A percentile compares a stretch with the other conserved stretches of the same genome.
phyloP scores from a whole-genome alignment of 352 stramenopile species.

The Globisporangium nagaii region DNA sequence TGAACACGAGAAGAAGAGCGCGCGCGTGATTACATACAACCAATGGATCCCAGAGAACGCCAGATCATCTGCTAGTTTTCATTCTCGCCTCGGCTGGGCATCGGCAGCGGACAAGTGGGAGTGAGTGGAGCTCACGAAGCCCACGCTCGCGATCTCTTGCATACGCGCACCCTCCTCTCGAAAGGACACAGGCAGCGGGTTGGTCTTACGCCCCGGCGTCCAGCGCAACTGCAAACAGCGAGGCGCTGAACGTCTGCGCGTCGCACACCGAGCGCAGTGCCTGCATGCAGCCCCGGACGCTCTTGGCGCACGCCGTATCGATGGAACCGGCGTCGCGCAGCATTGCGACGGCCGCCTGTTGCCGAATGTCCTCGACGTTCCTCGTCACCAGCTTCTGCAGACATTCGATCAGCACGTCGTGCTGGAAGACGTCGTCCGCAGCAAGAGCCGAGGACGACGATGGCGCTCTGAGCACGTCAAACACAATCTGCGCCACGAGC shows the following conservation, averaged over 20 bases:
- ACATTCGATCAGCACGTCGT: constrained; percentile 25
- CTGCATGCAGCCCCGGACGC: constrained; percentile 28
- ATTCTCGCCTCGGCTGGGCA: too few relatives aligned
- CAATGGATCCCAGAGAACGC: too few relatives aligned
- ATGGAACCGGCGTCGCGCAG: constrained; percentile 35
- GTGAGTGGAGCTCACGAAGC: too few relatives aligned
- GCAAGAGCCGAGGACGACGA: not conserved
- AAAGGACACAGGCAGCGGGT: too few relatives aligned
- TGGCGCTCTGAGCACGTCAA: constrained; percentile 16
- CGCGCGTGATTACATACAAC: too few relatives aligned
- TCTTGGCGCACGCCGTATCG: constrained; percentile 15
- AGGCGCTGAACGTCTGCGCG: constrained; percentile 29
- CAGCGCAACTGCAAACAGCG: constrained; percentile 54
- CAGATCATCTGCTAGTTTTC: too few relatives aligned
- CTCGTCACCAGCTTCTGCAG: constrained; percentile 42
- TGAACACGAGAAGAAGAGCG: too few relatives aligned
- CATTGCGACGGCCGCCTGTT: constrained; percentile 49
- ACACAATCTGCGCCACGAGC: constrained; percentile 26
- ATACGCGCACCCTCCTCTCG: too few relatives aligned
- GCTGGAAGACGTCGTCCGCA: constrained; percentile 24
- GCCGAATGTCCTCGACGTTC: constrained; percentile 51
- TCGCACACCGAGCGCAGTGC: constrained; percentile 29
- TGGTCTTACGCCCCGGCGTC: constrained; percentile 18
- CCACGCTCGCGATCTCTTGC: too few relatives aligned
- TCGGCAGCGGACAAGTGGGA: too few relatives aligned